Evolutionary conservation across 1,284 basidiomycete genomes (phyloP), one percentile per base, ranked within the genome.

Genomic region (Pholiota adiposa): DNA sequence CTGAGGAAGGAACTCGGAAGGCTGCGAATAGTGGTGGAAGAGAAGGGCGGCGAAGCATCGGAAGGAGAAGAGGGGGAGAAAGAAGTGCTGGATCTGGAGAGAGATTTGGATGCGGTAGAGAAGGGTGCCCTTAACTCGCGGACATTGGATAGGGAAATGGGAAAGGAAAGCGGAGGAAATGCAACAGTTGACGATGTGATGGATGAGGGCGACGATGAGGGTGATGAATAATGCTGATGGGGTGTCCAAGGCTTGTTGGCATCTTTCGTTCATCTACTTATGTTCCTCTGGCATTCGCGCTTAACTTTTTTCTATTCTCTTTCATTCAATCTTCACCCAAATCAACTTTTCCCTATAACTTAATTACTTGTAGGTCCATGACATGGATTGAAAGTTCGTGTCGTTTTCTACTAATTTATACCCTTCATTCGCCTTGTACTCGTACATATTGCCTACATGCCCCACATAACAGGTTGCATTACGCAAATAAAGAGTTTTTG

Each of bases 1-100:
- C 73, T 97, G 67, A 80, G 94, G 59, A 75, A 72, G 63, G 93
- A 96, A 75, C 81, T 97, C 21, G 72, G 72, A 56, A 80, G 87
- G 61, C 74, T 96, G 70, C 79, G 92, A 46, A 62, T 66, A 41
- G 67, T 80, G 43, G 73, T 73, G 12, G 72, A 69, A 70, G 60
- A 69, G 72, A 54, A 19, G 64, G 66, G 59, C 68, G 68, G 53
- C 69, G 64, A 54, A 75, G 73, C n/a, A 44, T 46, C 52, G 18
- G 72, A 72, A 65, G 66, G 63, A 57, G 50, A 63, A 58, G 69
- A 48, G 65, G 58, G 18, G 52, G 44, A 43, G 63, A 56, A 81
- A 56, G 80, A 79, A 49, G 65, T 29, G 48, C 72, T 81, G 70
- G 75, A 79, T 67, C 63, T 80, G 63, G 77, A 78, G 51, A 71